Percentiles rank a stretch among this genome's conserved stretches.
Conservation (phyloP, 257 asterid genomes). For the Scutellaria minor region DNA sequence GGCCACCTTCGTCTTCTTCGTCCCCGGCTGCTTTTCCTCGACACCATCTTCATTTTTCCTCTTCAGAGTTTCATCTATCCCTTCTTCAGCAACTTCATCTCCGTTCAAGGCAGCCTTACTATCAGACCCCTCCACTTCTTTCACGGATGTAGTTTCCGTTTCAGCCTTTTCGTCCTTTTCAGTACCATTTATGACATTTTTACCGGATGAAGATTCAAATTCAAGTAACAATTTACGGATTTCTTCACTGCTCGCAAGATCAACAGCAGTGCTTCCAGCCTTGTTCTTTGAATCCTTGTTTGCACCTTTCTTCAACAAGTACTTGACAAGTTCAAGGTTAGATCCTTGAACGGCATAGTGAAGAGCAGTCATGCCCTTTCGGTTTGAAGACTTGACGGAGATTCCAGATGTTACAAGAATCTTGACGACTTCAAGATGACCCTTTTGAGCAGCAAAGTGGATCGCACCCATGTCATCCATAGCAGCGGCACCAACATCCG, state of each 20-base stretch:
- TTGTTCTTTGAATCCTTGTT: slow-evolving; percentile 63
- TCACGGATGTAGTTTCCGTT: slow-evolving; percentile 30
- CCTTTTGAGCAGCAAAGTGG: slow-evolving; percentile 96
- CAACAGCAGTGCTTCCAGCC: slow-evolving; percentile 79
- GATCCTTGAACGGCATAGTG: slow-evolving; percentile 97
- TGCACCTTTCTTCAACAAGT: slow-evolving; percentile 81
- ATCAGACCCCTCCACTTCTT: slow-evolving; percentile 38
- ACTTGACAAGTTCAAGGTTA: slow-evolving; percentile 68
- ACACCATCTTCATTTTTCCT: slow-evolving; percentile 44
- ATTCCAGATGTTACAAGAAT: slow-evolving; percentile 67
- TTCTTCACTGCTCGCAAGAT: slow-evolving; percentile 75
- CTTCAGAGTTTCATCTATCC: slow-evolving; percentile 48
- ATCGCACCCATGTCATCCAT: slow-evolving; percentile 99
- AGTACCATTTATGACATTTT: slow-evolving; percentile 30
- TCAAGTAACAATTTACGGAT: slow-evolving; percentile 55
- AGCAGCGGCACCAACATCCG: slow-evolving; percentile 94
- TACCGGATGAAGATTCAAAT: slow-evolving; percentile 43
- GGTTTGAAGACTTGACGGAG: slow-evolving; percentile 68
- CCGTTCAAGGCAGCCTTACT: slow-evolving; percentile 37
- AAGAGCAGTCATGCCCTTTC: slow-evolving; percentile 92
- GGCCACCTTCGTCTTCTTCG: slow-evolving; percentile 71
- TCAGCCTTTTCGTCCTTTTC: slow-evolving; percentile 47
- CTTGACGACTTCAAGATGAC: slow-evolving; percentile 77
- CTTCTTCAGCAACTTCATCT: slow-evolving; percentile 39
- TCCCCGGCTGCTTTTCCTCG: slow-evolving; percentile 41